Evolutionary conservation across 78 protist genomes (phyloP), one percentile per base, ranked within the genome.

Genomic region (Tieghemostelium lacteum): DNA sequence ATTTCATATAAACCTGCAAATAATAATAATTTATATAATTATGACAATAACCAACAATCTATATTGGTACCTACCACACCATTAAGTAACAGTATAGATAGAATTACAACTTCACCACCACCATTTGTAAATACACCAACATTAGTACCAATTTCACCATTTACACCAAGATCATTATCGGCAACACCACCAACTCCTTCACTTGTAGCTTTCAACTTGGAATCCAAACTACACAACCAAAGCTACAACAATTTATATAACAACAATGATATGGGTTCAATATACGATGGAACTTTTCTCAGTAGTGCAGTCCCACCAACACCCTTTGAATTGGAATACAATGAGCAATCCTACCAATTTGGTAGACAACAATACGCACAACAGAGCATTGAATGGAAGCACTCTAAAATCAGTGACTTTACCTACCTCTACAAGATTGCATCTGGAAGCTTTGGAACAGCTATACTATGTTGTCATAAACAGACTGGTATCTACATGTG

Each of bases 371-470:
- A n/a, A n/a, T n/a, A n/a, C n/a, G n/a, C n/a, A n/a, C n/a, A n/a
- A n/a, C n/a, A n/a, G n/a, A n/a, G n/a, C n/a, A 71, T 78, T 26
- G 75, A 78, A 39, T 78, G 88, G 88, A 31, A 5, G 22, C 33
- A 28, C 14, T 19, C 76, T 0, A 66, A 66, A 31, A 24, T 78
- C 2, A 12, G 29, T 1, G 62, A 78, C 55, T 78, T 78, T 5
- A 55, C 57, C 20, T 67, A 66, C 19, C 45, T 65, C n/a, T 24
- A 66, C 40, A 71, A 42, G 50, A 54, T 78, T 50, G 75, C 67
- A 12, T 49, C 88, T 10, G 88, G 88, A 36, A 61, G 73, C 33
- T 78, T 78, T 78, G 88, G 88, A 12, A 78, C 88, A 2, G 88
- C 73, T 24, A 64, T 33, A 10, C 49, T 73, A 10, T 85, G 92